These are phyloP conservation scores for Lasiodiplodia sp. DNA, from an alignment of 2,329 filamentous ascomycete species.

Conservation along the genomic window DNA sequence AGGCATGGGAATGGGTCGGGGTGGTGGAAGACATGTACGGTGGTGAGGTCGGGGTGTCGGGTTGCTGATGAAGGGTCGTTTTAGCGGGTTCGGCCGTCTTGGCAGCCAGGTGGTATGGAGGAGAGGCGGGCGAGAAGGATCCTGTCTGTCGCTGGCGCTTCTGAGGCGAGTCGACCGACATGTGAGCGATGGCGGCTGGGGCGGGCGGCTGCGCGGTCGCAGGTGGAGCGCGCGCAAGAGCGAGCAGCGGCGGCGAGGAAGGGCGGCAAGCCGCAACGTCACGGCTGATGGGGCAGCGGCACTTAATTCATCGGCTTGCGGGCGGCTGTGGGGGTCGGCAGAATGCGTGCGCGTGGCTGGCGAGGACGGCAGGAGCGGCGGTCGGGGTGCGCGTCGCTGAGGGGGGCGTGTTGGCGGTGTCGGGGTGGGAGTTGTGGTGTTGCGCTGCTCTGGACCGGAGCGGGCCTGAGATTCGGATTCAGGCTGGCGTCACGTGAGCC, in stretches of 20 bases:
- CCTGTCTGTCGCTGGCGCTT: constrained; percentile 52
- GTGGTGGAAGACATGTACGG: constrained; percentile 57
- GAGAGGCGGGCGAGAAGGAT: constrained; percentile 55
- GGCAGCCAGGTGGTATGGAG: constrained; percentile 48
- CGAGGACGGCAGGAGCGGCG: not conserved
- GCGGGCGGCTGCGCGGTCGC: constrained; percentile 6
- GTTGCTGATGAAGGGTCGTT: constrained; percentile 46
- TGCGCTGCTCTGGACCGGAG: constrained; percentile 6
- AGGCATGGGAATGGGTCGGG: constrained; percentile 37
- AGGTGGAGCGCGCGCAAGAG: constrained; percentile 21
- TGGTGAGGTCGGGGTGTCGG: constrained; percentile 58
- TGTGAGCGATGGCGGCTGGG: constrained; percentile 29
- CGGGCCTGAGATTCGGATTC: not conserved
- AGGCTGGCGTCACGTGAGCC: not conserved
- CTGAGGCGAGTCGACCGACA: constrained; percentile 32
- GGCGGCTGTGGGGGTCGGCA: constrained; percentile 8
- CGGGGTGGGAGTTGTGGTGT: constrained; percentile 21
- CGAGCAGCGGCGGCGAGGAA: constrained; percentile 18
- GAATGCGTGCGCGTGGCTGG: not conserved
- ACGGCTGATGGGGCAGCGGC: constrained; percentile 31
- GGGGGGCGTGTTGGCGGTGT: constrained; percentile 23
- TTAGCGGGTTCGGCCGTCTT: constrained; percentile 50
- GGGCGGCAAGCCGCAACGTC: constrained; percentile 32
- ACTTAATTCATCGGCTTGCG: constrained; percentile 20
- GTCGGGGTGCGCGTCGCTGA: constrained; percentile 11